Base-by-base conservation (phyloP, 495 filamentous ascomycete species). In the Elasticomyces elasticus region DNA sequence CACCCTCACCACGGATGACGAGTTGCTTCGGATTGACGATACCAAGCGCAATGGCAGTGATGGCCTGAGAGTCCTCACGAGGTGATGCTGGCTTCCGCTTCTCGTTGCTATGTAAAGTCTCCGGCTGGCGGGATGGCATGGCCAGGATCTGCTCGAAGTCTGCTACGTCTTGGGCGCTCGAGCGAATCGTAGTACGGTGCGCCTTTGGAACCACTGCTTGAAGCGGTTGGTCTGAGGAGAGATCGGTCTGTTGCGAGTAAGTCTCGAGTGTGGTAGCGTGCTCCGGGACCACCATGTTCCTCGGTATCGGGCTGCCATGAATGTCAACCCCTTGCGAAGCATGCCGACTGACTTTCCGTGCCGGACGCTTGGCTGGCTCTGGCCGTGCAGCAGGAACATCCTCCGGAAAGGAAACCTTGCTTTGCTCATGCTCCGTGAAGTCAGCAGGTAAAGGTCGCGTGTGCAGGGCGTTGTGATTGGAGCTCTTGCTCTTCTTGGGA, bases 241-340 rank as follows among this genome's bases (percentile, higher is more conserved):
- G 12, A 1, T 26, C 26, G 28, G 47, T 51, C 11, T 62, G 49
- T 45, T 62, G 59, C 3, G 59, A 58, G 59, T 25, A 62, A 1
- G 17, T 46, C 51, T 62, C 59, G 12, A 57, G 46, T 0, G 40
- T 54, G 12, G 55, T 57, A 12, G 49, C 19, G 17, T 54, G 12
- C 19, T 51, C 54, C 7, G 49, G 48, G 5, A 62, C 54, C 1
- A 50, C 46, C 44, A 57, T 47, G 19, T 43, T 45, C 25, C 51
- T 52, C 20, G 59, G 59, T 4, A 58, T 45, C 2, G 59, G 59
- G 28, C 59, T 62, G 22, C 59, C 59, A 11, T 49, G 26, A 15
- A 57, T 51, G 41, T 62, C 59, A 15, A 58, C 59, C 23, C 59
- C 55, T 37, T 58, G 44, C 15, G 59, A 62, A 4, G 22, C 51